Base-by-base conservation (phyloP, 768 basidiomycete species). In the Agrocybe pediades region DNA sequence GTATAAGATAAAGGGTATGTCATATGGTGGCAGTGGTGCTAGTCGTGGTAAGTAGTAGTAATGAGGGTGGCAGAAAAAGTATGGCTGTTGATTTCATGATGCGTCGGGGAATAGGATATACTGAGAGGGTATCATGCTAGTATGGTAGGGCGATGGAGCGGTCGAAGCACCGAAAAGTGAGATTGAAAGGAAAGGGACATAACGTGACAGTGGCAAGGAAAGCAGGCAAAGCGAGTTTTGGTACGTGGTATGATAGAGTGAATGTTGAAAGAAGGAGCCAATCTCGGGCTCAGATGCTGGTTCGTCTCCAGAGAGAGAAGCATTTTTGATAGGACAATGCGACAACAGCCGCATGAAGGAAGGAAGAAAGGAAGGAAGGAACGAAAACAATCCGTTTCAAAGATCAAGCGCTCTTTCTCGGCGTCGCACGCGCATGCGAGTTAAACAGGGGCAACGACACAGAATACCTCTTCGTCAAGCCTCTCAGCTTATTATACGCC, bases 381-480 rank as follows among this genome's bases (percentile, higher is more conserved):
- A 42, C 15, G 44, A 55, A 52, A 24, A 48, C n/a, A 52, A 53
- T 43, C 29, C 40, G 33, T 27, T 19, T 46, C 36, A 17, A 36
- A 24, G 27, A 46, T 62, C 56, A 62, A 44, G 54, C 58, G 40
- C 61, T 59, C 43, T 51, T 55, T 44, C 51, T 41, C 16, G 58
- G 50, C 17, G 51, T 36, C 4, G 48, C 23, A 30, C 52, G 44
- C 19, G 48, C 25, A 24, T 59, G 56, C 19, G 57, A 59, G 19
- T 65, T 62, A 53, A 76, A 75, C 40, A 76, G 51, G 11, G 77
- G 76, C 49, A 80, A 73, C 16, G 76, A 74, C 41, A 78, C 66
- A 6, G 78, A 78, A 62, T 79, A 81, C n/a, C 78, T 72, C 54
- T 80, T 79, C 17, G 77, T 79, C 51, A 78, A 69, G 15, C 69